phyloP scores from a whole-genome alignment of 441 rosid genomes.

The Erysimum cheiri region DNA sequence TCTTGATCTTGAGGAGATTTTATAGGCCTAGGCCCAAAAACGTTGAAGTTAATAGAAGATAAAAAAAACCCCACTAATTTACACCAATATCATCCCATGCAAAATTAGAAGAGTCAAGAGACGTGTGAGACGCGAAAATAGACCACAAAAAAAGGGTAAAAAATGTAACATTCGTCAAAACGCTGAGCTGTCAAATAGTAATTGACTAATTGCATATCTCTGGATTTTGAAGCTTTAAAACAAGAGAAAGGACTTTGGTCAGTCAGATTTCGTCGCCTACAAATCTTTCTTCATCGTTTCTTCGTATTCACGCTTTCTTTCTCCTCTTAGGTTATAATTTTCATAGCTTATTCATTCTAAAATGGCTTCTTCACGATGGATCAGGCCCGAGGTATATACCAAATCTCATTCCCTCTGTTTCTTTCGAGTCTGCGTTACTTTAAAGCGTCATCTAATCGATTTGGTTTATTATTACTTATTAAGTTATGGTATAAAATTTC shows the following conservation, averaged over 20 bases:
- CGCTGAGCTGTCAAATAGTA: background rate
- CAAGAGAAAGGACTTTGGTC: background rate
- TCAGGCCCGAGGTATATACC: constrained; percentile 29
- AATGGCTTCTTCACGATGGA: constrained; percentile 31
- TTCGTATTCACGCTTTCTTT: constrained; percentile 31
- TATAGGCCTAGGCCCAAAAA: background rate
- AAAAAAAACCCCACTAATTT: no score
- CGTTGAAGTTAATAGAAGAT: no score
- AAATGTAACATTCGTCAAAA: background rate
- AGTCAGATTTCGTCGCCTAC: constrained; percentile 5
- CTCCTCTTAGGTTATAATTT: background rate
- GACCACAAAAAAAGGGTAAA: no score
- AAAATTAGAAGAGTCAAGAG: no score
- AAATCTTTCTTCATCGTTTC: constrained; percentile 16
- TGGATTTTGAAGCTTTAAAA: background rate
- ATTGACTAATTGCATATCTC: background rate
- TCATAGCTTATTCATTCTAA: background rate
- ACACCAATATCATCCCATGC: no score
- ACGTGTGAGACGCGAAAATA: no score
- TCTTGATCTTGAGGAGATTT: no score
- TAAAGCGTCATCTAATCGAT: background rate
- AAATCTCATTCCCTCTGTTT: background rate
- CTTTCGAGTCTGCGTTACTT: background rate
- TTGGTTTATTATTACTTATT: background rate
- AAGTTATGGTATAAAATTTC: background rate